phyloP scores from a whole-genome alignment of 305 asterid species.

The Fraxinus platypoda region DNA sequence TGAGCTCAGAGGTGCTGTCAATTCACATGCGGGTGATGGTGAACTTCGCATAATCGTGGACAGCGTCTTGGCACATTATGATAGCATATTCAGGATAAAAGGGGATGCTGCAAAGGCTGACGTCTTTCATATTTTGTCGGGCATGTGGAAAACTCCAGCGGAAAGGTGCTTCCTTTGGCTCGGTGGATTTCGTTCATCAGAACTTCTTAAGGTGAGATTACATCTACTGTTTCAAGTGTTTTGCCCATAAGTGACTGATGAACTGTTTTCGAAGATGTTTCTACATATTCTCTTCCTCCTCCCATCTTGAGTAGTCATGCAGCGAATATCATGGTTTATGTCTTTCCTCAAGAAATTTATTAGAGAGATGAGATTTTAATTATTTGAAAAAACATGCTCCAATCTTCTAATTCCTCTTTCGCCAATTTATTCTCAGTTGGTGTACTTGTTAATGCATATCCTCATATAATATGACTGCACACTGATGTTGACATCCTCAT shows the following conservation, averaged over 20 bases:
- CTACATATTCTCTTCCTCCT: not conserved
- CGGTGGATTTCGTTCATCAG: not conserved
- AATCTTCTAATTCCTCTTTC: not conserved
- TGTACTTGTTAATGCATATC: not conserved
- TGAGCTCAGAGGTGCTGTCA: not conserved
- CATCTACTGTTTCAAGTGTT: not conserved
- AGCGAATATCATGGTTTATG: not conserved
- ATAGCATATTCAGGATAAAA: not conserved
- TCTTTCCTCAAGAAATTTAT: not conserved
- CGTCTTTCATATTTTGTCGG: not conserved
- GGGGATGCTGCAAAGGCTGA: conserved; percentile 3
- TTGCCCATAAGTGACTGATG: not conserved
- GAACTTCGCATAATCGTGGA: not conserved
- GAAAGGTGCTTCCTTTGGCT: conserved; percentile 2
- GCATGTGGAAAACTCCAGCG: not conserved
- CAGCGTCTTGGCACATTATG: not conserved
- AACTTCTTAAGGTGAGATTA: not conserved
- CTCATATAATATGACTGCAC: not conserved
- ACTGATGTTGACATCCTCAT: not conserved
- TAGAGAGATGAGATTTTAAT: not conserved
- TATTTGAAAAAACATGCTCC: not conserved
- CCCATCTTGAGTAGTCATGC: not conserved
- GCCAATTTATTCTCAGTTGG: not conserved
- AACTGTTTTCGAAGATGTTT: not conserved
- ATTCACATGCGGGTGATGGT: not conserved